A percentile compares a stretch with the other conserved stretches of the same genome.
phyloP scores from a whole-genome alignment of 2,329 filamentous ascomycete genomes.

The Escovopsis sp. region DNA sequence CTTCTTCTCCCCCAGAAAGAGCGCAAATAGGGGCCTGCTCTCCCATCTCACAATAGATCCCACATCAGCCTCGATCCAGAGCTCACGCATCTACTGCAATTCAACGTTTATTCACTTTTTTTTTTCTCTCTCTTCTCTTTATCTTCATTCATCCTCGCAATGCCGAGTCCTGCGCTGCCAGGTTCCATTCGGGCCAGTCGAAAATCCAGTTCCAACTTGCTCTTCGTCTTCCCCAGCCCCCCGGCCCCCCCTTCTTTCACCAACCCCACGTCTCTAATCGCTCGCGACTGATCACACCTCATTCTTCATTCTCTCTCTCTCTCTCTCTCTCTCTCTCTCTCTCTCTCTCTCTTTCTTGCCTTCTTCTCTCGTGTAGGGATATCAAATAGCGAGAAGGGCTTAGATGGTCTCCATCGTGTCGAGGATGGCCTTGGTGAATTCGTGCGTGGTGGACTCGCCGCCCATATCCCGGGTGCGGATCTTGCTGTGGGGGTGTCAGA shows the following conservation, averaged over 20 bases:
- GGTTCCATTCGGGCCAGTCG: neutral
- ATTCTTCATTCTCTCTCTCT: neutral
- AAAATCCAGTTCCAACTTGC: neutral
- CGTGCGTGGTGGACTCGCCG: constrained; percentile 73
- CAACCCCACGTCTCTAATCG: neutral
- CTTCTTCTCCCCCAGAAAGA: no score
- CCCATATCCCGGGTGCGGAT: constrained; percentile 92
- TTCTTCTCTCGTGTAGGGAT: neutral
- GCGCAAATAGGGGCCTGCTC: no score
- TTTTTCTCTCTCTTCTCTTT: neutral
- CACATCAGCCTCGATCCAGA: no score
- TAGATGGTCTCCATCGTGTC: constrained; percentile 81
- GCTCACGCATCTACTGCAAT: no score
- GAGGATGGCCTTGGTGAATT: constrained; percentile 90
- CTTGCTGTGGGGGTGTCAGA: constrained; percentile 46
- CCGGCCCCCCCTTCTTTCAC: neutral
- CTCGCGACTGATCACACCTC: neutral
- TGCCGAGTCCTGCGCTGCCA: neutral
- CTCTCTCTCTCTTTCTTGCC: neutral
- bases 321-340: neutral
- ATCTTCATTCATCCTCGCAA: constrained; percentile 6
- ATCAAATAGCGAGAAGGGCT: constrained; percentile 9
- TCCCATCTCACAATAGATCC: no score
- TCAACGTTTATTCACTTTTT: no score
- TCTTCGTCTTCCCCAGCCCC: no score